A percentile compares a stretch with the other conserved stretches of the same genome.
Evolutionary conservation across 2,329 filamentous ascomycete species (phyloP).

Genomic region (Paramyrothecium roridum): DNA sequence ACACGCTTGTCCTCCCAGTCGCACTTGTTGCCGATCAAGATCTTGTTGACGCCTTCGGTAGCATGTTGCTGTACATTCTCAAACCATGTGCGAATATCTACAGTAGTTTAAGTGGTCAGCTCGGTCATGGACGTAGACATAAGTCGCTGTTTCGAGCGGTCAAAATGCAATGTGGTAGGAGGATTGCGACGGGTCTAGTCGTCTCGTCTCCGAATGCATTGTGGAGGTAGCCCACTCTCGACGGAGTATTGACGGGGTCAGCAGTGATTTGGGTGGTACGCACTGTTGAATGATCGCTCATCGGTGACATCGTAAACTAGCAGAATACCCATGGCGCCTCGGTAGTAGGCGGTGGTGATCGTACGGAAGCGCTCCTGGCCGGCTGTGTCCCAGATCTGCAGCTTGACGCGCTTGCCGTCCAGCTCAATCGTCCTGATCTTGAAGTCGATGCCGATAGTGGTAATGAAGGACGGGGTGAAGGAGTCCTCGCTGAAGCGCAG

Average conservation of each 20-base stretch:
- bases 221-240: background rate
- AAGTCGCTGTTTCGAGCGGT: background rate
- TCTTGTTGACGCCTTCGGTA: conserved; percentile 98
- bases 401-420: conserved; percentile 96
- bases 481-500: conserved; percentile 96
- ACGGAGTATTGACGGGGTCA: background rate
- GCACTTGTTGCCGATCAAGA: conserved; percentile 99
- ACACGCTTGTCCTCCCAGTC: conserved; percentile 99
- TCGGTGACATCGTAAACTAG: conserved; percentile 99
- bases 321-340: conserved; percentile 96
- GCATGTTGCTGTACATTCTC: conserved; percentile 98
- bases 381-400: conserved; percentile 99
- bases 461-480: conserved; percentile 97
- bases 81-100: conserved; percentile 99
- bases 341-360: conserved; percentile 98
- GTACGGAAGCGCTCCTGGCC: conserved; percentile 98
- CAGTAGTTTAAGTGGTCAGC: background rate
- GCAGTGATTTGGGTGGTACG: conserved; percentile 24
- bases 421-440: conserved; percentile 99
- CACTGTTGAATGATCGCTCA: conserved; percentile 92
- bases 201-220: too few species aligned
- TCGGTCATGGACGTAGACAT: too few species aligned
- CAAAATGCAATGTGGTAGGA: background rate
- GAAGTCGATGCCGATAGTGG: conserved; percentile 99
- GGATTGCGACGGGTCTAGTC: too few species aligned